Evolutionary conservation across 805 yeast species (phyloP).

Genomic region (Candida germanica): DNA sequence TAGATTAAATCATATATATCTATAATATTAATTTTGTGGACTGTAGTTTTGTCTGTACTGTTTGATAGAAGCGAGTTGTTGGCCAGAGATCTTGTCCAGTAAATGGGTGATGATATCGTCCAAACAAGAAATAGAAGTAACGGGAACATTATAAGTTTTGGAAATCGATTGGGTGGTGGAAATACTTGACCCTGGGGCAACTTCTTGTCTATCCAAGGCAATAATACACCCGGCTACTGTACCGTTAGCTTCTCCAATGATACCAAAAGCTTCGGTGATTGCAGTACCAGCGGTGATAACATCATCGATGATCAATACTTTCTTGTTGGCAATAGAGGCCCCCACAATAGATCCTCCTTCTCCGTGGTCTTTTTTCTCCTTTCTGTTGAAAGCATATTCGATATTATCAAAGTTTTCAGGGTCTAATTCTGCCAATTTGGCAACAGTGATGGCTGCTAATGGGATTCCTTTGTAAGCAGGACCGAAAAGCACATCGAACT

Average conservation of each 20-base stretch:
- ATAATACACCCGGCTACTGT: constrained; percentile 78
- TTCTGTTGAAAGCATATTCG: constrained; percentile 93
- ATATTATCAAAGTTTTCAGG: constrained; percentile 70
- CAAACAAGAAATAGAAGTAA: constrained; percentile 73
- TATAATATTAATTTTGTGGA: constrained; percentile 34
- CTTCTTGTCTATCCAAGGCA: constrained; percentile 94
- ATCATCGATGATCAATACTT: constrained; percentile 86
- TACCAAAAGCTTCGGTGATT: constrained; percentile 85
- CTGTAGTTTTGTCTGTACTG: constrained; percentile 54
- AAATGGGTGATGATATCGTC: constrained; percentile 69
- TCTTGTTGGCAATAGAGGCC: constrained; percentile 64
- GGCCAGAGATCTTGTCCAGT: constrained; percentile 51
- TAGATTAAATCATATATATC: constrained; percentile 12
- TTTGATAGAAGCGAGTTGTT: constrained; percentile 55
- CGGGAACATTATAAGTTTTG: constrained; percentile 74
- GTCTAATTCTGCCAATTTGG: constrained; percentile 87
- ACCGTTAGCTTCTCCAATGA: constrained; percentile 70
- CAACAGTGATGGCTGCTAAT: constrained; percentile 87
- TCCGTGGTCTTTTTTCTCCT: constrained; percentile 96
- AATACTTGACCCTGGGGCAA: constrained; percentile 59
- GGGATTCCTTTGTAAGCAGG: constrained; percentile 99
- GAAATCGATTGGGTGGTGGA: constrained; percentile 84
- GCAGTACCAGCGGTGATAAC: constrained; percentile 99
- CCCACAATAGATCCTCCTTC: constrained; percentile 98
- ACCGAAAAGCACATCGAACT: constrained; percentile 90